Evolutionary conservation across 83 land plant genomes (phyloP).

Genomic region (Diphasiastrum complanatum): DNA sequence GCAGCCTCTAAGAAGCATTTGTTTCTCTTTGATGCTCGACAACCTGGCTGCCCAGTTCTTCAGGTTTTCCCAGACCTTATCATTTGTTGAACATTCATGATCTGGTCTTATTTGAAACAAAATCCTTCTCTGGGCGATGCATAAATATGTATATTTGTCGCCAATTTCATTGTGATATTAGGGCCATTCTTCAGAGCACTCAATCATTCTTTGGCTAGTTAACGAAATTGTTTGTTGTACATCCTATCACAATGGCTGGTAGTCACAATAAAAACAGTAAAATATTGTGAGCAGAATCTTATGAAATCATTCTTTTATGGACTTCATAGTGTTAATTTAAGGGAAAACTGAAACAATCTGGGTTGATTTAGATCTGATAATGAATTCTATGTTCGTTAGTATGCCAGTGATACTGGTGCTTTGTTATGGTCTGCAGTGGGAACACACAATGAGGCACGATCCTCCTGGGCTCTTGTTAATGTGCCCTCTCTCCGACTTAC

Average conservation of each 20-base stretch:
- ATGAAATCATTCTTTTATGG: too few relatives aligned
- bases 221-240: too few relatives aligned
- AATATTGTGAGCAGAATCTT: too few relatives aligned
- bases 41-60: conserved; percentile 8
- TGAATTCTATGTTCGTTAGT: too few relatives aligned
- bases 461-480: not conserved
- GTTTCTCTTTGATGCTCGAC: conserved; percentile 8
- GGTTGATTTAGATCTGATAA: too few relatives aligned
- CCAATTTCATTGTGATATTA: too few relatives aligned
- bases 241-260: too few relatives aligned
- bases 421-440: conserved; percentile 4
- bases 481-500: not conserved
- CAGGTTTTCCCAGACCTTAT: conserved; percentile 2
- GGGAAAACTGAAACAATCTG: too few relatives aligned
- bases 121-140: not conserved
- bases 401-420: not conserved
- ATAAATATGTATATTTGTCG: not conserved
- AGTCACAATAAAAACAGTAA: too few relatives aligned
- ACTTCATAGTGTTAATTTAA: too few relatives aligned
- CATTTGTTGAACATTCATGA: not conserved
- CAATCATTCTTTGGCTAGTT: too few relatives aligned
- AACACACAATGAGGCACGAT: not conserved
- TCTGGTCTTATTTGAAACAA: not conserved
- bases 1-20: conserved; percentile 9
- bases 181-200: too few relatives aligned